A percentile compares a stretch with the other conserved stretches of the same genome.
Evolutionary conservation across 208 protist genomes (phyloP).

Genomic region (Leishmania martiniquensis): DNA sequence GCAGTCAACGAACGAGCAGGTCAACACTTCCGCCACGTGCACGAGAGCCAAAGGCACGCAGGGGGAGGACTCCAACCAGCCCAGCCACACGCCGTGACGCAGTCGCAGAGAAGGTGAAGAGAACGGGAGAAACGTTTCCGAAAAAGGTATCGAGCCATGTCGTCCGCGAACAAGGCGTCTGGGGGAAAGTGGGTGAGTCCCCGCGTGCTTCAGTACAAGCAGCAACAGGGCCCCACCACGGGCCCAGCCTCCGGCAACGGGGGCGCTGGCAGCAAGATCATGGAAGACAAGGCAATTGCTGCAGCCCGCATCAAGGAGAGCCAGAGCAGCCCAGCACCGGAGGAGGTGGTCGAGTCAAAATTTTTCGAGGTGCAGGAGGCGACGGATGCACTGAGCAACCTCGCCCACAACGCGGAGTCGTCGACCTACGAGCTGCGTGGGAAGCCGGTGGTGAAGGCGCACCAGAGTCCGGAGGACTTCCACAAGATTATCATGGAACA

Average conservation of each 20-base stretch:
- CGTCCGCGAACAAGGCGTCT: constrained; percentile 11
- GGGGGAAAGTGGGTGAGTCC: constrained; percentile 38
- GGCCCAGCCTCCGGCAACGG: constrained; percentile 21
- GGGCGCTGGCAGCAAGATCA: constrained; percentile 40
- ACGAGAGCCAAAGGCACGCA: neutral
- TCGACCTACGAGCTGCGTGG: constrained; percentile 35
- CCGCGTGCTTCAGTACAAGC: constrained; percentile 40
- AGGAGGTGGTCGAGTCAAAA: constrained; percentile 51
- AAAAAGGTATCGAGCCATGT: constrained; percentile 6
- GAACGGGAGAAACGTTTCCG: too few species aligned
- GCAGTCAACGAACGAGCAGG: neutral
- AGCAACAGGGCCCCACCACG: constrained; percentile 33
- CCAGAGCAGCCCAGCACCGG: constrained; percentile 28
- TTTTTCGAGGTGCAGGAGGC: constrained; percentile 83
- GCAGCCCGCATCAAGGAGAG: constrained; percentile 43
- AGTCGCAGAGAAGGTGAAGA: neutral
- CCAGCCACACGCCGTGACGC: neutral
- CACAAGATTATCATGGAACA: constrained; percentile 43
- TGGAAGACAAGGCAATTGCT: constrained; percentile 58
- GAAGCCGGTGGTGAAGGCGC: constrained; percentile 33
- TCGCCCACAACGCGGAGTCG: constrained; percentile 64
- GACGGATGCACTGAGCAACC: constrained; percentile 84
- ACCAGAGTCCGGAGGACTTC: constrained; percentile 38
- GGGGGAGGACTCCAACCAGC: neutral
- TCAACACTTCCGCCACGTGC: neutral